phyloP scores from a whole-genome alignment of 805 yeast genomes.

The Candida nitratophila region DNA sequence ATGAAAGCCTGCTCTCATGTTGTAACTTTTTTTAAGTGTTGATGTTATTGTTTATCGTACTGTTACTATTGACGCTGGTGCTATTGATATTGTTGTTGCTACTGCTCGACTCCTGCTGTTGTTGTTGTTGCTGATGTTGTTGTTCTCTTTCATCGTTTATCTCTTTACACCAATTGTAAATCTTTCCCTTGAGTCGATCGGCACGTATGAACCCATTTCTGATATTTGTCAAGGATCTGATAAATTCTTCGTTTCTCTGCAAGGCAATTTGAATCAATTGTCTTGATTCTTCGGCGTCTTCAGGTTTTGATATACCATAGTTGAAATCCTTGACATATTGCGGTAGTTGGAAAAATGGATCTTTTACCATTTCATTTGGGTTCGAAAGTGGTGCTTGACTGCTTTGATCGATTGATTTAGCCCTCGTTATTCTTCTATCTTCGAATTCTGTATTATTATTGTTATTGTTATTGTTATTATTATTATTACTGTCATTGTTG shows the following conservation, averaged over 20 bases:
- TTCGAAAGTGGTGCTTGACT: background rate
- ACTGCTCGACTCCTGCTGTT: too few relatives aligned
- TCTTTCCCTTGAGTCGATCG: slow-evolving; percentile 60
- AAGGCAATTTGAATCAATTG: slow-evolving; percentile 71
- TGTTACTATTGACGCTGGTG: too few relatives aligned
- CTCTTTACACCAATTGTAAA: slow-evolving; percentile 81
- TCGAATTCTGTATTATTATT: slow-evolving; percentile 6
- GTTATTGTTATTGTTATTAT: slow-evolving; percentile 12
- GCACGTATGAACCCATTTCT: slow-evolving; percentile 75
- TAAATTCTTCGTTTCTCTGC: slow-evolving; percentile 82
- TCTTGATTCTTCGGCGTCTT: slow-evolving; percentile 60
- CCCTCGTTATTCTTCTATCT: slow-evolving; percentile 11
- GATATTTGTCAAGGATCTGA: slow-evolving; percentile 66
- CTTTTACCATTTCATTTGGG: slow-evolving; percentile 22
- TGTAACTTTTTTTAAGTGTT: too few relatives aligned
- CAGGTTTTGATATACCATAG: slow-evolving; percentile 40
- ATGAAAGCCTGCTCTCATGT: too few relatives aligned
- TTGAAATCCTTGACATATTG: slow-evolving; percentile 38
- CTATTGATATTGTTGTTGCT: too few relatives aligned
- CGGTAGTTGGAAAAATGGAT: slow-evolving; percentile 66
- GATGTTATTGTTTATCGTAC: too few relatives aligned
- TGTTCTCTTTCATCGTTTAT: slow-evolving; percentile 57
- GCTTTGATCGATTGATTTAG: slow-evolving; percentile 3
- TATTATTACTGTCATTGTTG: slow-evolving; percentile 5
- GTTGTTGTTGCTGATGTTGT: background rate